A percentile compares a stretch with the other conserved stretches of the same genome.
phyloP scores from a whole-genome alignment of 257 asterid species.

The Thymus quinquecostatus region DNA sequence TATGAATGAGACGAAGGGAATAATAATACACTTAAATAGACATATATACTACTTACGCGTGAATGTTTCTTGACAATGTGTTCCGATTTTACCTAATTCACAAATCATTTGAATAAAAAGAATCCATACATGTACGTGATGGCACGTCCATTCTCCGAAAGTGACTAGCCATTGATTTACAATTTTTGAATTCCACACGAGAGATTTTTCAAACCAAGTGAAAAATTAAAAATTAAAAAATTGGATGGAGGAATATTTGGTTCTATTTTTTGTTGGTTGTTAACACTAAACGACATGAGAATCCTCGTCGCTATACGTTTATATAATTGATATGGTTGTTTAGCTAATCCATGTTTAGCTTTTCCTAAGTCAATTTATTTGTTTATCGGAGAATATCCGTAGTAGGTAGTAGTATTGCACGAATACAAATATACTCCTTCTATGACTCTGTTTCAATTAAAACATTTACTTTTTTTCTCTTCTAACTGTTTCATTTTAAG shows the following conservation, averaged over 20 bases:
- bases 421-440: not conserved
- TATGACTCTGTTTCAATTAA: too few relatives aligned
- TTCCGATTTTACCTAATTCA: not conserved
- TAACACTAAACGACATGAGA: not conserved
- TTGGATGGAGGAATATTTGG: constrained; percentile 11
- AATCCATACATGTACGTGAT: not conserved
- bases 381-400: not conserved
- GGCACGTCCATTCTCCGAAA: constrained; percentile 26
- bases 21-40: too few relatives aligned
- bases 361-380: not conserved
- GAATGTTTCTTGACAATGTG: too few relatives aligned
- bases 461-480: too few relatives aligned
- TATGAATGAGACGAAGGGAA: too few relatives aligned
- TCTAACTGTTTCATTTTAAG: too few relatives aligned
- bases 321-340: not conserved
- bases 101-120: not conserved
- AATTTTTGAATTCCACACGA: not conserved
- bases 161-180: constrained; percentile 1
- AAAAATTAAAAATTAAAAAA: not conserved
- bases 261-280: constrained; percentile 5
- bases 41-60: too few relatives aligned
- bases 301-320: not conserved
- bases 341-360: not conserved
- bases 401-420: not conserved
- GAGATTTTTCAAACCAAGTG: not conserved